Evolutionary conservation across 2,329 filamentous ascomycete genomes (phyloP).

Genomic region (Hymenoscyphus infarciens): DNA sequence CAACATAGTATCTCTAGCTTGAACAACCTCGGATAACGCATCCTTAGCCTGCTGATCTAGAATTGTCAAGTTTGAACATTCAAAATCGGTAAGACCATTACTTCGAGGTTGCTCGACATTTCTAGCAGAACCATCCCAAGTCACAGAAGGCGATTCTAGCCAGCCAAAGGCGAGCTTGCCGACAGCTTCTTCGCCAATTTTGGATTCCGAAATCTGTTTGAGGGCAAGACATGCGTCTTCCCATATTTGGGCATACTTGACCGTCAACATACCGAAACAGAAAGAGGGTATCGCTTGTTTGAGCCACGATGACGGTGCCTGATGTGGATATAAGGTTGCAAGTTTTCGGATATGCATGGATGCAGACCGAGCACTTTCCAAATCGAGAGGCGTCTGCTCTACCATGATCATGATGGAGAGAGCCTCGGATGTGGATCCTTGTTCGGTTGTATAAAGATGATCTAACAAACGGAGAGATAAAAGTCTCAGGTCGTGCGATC

Average conservation of each 20-base stretch:
- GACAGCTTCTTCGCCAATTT: slow-evolving; percentile 69
- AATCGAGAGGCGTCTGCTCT: slow-evolving; percentile 73
- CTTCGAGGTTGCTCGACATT: slow-evolving; percentile 38
- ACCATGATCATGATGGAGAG: slow-evolving; percentile 69
- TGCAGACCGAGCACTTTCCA: slow-evolving; percentile 72
- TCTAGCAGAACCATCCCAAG: slow-evolving; percentile 46
- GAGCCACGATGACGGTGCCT: slow-evolving; percentile 63
- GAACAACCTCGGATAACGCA: slow-evolving; percentile 50
- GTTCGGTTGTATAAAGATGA: slow-evolving; percentile 49
- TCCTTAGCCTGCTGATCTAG: slow-evolving; percentile 51
- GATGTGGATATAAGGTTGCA: slow-evolving; percentile 52
- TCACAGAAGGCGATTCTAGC: slow-evolving; percentile 59
- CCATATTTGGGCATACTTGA: slow-evolving; percentile 82
- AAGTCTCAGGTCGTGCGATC: slow-evolving; percentile 71
- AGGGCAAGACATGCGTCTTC: slow-evolving; percentile 76
- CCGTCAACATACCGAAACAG: slow-evolving; percentile 83
- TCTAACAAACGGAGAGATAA: slow-evolving; percentile 70
- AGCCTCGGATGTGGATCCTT: slow-evolving; percentile 48
- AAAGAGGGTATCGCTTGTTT: slow-evolving; percentile 72
- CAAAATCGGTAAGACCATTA: slow-evolving; percentile 65
- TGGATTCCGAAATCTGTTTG: slow-evolving; percentile 67
- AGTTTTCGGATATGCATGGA: slow-evolving; percentile 80
- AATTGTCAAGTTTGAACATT: slow-evolving; percentile 71
- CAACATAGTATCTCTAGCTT: slow-evolving; percentile 56
- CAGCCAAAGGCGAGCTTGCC: slow-evolving; percentile 73